These are phyloP conservation scores for Penicillium flavigenum DNA, from an alignment of 495 filamentous ascomycete genomes.

Conservation along the genomic window DNA sequence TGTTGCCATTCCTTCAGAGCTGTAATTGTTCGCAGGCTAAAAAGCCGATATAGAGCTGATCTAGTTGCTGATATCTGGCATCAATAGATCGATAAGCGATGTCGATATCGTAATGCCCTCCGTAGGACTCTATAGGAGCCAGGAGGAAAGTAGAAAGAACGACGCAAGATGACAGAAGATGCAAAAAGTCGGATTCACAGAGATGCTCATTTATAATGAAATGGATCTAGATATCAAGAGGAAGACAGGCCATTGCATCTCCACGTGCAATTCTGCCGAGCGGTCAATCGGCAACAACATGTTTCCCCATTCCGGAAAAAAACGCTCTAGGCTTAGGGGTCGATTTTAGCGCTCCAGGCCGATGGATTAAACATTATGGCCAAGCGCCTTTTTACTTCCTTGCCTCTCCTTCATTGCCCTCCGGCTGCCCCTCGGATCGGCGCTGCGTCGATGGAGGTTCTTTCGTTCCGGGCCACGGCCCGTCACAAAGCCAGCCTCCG, in stretches of 20 bases:
- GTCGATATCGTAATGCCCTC: neutral
- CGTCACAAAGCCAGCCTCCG: conserved; percentile 36
- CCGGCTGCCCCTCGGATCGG: conserved; percentile 30
- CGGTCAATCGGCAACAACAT: conserved; percentile 17
- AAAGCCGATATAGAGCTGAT: neutral
- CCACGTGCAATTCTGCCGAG: conserved; percentile 23
- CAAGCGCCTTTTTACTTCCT: conserved; percentile 38
- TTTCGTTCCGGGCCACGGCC: conserved; percentile 43
- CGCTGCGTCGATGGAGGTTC: conserved; percentile 39
- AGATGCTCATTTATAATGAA: neutral
- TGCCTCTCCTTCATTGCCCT: conserved; percentile 30
- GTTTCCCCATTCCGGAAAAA: conserved; percentile 17
- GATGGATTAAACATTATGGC: conserved; percentile 44
- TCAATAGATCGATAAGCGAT: conserved; percentile 7
- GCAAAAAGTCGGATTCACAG: conserved; percentile 4
- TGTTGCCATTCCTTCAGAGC: neutral
- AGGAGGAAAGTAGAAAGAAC: neutral
- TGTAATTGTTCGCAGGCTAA: conserved; percentile 7
- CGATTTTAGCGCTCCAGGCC: conserved; percentile 13
- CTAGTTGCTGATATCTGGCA: conserved; percentile 16
- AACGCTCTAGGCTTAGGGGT: conserved; percentile 16
- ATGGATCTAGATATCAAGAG: neutral
- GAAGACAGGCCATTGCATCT: neutral
- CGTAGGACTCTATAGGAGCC: neutral
- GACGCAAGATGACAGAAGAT: neutral